Evolutionary conservation across 169 alveolate species (phyloP).

Genomic region (Cryptosporidium felis): DNA sequence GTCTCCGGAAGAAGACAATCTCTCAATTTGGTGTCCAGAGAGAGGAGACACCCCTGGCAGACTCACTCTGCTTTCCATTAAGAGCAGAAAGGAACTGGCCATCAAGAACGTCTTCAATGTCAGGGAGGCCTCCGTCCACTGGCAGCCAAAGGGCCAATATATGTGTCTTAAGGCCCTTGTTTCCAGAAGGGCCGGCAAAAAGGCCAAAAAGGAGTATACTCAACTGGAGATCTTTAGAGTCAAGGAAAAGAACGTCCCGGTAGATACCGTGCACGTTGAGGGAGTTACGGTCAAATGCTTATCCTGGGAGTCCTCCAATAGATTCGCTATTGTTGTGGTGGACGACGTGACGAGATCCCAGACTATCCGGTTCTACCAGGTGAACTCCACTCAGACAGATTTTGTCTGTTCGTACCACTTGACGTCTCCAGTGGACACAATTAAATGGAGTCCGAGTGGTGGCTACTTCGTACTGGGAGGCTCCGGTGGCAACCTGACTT

Average conservation of each 20-base stretch:
- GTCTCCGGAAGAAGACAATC: conserved; percentile 90
- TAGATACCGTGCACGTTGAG: conserved; percentile 87
- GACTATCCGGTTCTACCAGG: conserved; percentile 86
- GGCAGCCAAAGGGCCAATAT: conserved; percentile 90
- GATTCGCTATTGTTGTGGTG: conserved; percentile 87
- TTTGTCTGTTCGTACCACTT: conserved; percentile 44
- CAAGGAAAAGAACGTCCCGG: conserved; percentile 87
- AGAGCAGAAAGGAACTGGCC: conserved; percentile 85
- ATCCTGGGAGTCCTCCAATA: conserved; percentile 88
- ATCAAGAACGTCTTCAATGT: conserved; percentile 89
- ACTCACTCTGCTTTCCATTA: conserved; percentile 83
- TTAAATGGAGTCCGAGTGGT: conserved; percentile 89
- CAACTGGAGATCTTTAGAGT: conserved; percentile 88
- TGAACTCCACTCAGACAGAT: conserved; percentile 78
- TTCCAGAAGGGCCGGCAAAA: conserved; percentile 86
- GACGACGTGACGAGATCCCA: conserved; percentile 86
- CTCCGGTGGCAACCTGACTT: conserved; percentile 84
- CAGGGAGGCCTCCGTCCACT: conserved; percentile 84
- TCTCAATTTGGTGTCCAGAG: conserved; percentile 86
- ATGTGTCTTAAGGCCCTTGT: conserved; percentile 86
- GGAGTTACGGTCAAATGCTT: conserved; percentile 86
- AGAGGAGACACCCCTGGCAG: conserved; percentile 88
- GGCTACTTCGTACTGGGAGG: conserved; percentile 86
- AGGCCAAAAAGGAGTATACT: conserved; percentile 83
- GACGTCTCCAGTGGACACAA: conserved; percentile 47